These are phyloP conservation scores for Lolium multiflorum DNA, from an alignment of 176 grass and related monocot species.

Conservation along the genomic window DNA sequence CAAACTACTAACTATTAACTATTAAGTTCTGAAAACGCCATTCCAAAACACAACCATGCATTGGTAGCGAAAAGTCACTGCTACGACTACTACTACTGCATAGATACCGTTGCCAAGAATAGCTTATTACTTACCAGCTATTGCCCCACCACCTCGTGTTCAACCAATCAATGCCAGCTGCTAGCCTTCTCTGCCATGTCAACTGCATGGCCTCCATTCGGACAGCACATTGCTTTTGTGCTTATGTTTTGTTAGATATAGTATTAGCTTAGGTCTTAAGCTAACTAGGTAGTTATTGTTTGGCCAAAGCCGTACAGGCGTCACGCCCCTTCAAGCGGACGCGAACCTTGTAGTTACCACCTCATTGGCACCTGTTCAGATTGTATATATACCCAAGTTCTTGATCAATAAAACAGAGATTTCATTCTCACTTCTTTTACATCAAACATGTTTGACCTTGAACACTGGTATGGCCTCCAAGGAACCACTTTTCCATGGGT, in stretches of 20 bases:
- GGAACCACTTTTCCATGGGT: not conserved
- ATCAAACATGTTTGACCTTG: not conserved
- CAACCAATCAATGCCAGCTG: not conserved
- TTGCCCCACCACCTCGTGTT: not conserved
- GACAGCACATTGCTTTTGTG: not conserved
- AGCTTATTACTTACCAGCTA: not conserved
- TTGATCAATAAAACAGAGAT: too few relatives aligned
- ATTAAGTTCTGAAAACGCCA: not conserved
- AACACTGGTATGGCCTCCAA: not conserved
- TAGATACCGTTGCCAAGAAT: not conserved
- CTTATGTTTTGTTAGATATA: too few relatives aligned
- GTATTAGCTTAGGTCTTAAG: too few relatives aligned
- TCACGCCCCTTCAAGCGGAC: too few relatives aligned
- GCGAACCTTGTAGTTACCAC: too few relatives aligned
- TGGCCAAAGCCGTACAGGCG: too few relatives aligned
- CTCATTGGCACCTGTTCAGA: too few relatives aligned
- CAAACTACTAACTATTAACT: not conserved
- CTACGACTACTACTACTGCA: not conserved
- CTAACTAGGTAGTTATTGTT: too few relatives aligned
- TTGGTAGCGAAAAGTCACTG: not conserved
- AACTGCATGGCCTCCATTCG: not conserved
- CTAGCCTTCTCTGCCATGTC: not conserved
- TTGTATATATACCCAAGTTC: too few relatives aligned
- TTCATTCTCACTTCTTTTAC: too few relatives aligned
- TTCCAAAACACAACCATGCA: not conserved